Conservation (phyloP, 768 basidiomycete species). For the Tulasnella sp. region DNA sequence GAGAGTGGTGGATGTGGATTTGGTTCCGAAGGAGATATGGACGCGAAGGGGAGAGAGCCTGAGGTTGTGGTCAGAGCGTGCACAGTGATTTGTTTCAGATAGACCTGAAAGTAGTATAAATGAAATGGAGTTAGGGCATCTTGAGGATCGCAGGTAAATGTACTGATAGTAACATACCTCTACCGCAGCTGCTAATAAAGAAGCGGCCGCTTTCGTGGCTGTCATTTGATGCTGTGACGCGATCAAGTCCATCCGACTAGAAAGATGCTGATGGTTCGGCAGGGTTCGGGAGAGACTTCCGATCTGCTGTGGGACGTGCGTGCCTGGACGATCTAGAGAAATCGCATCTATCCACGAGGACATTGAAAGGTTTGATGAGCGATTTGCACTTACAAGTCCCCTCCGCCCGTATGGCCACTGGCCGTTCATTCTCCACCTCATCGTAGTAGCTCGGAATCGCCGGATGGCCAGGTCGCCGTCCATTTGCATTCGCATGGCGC, state of each 20-base stretch:
- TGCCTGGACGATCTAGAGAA: constrained; percentile 11
- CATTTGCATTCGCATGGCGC: background rate
- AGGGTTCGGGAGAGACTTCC: constrained; percentile 12
- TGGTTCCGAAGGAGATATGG: constrained; percentile 14
- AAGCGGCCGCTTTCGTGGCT: constrained; percentile 10
- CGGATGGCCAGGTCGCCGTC: background rate
- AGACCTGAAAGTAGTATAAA: constrained; percentile 5
- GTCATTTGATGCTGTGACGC: constrained; percentile 18
- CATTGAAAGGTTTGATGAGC: background rate
- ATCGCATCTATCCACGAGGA: background rate
- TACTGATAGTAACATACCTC: constrained; percentile 13
- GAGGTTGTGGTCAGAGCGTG: constrained; percentile 15
- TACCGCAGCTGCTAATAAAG: constrained; percentile 15
- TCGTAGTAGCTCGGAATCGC: background rate
- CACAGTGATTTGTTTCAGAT: constrained; percentile 17
- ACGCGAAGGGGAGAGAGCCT: constrained; percentile 16
- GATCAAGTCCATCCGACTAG: constrained; percentile 12
- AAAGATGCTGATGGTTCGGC: constrained; percentile 16
- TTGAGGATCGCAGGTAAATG: no score
- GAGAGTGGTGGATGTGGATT: constrained; percentile 9
- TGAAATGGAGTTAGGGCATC: background rate
- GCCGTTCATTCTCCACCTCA: constrained; percentile 7
- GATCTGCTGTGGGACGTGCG: constrained; percentile 10
- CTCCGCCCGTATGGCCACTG: constrained; percentile 9
- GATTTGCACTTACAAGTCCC: constrained; percentile 16